Evolutionary conservation across 768 basidiomycete genomes (phyloP), one percentile per base, ranked within the genome.

Genomic region (Macrocybe gigantea): DNA sequence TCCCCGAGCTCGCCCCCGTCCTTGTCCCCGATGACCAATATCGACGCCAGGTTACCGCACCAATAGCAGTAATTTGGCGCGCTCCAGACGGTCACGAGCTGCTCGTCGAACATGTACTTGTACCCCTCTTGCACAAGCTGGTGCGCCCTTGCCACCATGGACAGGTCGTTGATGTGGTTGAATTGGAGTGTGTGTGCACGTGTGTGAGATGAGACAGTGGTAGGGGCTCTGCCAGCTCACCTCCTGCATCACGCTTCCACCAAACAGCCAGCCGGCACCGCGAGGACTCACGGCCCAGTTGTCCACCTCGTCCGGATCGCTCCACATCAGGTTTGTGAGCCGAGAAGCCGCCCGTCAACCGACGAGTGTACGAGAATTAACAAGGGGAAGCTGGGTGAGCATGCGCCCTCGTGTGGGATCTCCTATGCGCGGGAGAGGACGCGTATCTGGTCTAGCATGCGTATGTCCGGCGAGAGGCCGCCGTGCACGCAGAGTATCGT

Each of bases 251-350:
- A 97, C 90, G 47, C 74, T 82, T 10, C 76, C 83, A 6, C 94
- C 94, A 55, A 97, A 96, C 14, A 96, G 69, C 88, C 93, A 98
- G 0, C 95, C 95, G 5, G 95, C 95, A 13, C 95, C 95, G 35
- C 95, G 78, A 4, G 95, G 95, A 54, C 91, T 94, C 46, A 97
- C 91, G 5, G 93, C 94, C 95, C 95, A 98, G 37, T 88, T 93
- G 36, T 90, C 87, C 36, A 95, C 85, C 38, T 95, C 90, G 60
- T 97, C 93, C 3, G 88, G 94, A 64, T 97, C 94, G 33, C 89
- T 93, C 95, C 95, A 98, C 93, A 98, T 96, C 9, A 98, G 78
- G 61, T 97, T 93, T 93, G 44, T n/a, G 11, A 30, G 13, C 9
- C 13, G 38, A 10, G 37, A 40, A 13, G 22, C 46, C 30, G 32